Percentiles rank a stretch among this genome's conserved stretches.
These are phyloP conservation scores for Tulasnella sp. DNA, from an alignment of 768 basidiomycete genomes.

Conservation along the genomic window DNA sequence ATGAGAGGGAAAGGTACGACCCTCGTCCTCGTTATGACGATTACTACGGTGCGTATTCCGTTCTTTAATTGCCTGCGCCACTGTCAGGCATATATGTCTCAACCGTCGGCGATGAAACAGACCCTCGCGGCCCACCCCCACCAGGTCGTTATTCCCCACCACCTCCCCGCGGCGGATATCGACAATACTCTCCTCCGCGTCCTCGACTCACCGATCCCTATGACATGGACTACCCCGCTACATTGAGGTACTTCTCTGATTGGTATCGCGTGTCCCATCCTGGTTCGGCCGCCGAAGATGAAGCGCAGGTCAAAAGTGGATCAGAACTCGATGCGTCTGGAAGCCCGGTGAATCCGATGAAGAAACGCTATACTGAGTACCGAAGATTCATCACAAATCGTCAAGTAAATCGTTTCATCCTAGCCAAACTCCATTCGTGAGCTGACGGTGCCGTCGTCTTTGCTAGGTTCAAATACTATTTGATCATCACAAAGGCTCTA, in stretches of 20 bases:
- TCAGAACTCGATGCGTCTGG: slow-evolving; percentile 49
- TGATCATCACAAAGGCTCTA: slow-evolving; percentile 88
- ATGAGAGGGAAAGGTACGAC: slow-evolving; percentile 74
- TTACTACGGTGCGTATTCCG: slow-evolving; percentile 70
- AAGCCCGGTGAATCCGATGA: slow-evolving; percentile 77
- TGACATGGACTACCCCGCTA: slow-evolving; percentile 69
- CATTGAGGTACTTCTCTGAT: slow-evolving; percentile 75
- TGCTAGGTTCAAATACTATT: slow-evolving; percentile 87
- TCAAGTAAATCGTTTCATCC: slow-evolving; percentile 56
- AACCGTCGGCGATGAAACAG: slow-evolving; percentile 41
- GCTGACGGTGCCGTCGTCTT: neutral
- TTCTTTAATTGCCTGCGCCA: slow-evolving; percentile 17
- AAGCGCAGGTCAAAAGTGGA: slow-evolving; percentile 62
- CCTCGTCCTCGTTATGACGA: slow-evolving; percentile 74
- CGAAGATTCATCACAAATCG: slow-evolving; percentile 80
- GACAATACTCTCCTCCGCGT: slow-evolving; percentile 46
- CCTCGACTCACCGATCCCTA: slow-evolving; percentile 45
- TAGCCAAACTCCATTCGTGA: neutral
- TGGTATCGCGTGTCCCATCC: slow-evolving; percentile 76
- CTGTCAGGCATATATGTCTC: slow-evolving; percentile 46
- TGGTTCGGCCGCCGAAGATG: slow-evolving; percentile 69
- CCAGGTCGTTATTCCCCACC: slow-evolving; percentile 36
- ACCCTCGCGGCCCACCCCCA: slow-evolving; percentile 43
- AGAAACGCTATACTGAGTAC: slow-evolving; percentile 82
- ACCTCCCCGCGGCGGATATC: slow-evolving; percentile 32